Evolutionary conservation across 352 stramenopile species (phyloP), one percentile per base, ranked within the genome.

Genomic region (Phytophthora pseudosyringae): DNA sequence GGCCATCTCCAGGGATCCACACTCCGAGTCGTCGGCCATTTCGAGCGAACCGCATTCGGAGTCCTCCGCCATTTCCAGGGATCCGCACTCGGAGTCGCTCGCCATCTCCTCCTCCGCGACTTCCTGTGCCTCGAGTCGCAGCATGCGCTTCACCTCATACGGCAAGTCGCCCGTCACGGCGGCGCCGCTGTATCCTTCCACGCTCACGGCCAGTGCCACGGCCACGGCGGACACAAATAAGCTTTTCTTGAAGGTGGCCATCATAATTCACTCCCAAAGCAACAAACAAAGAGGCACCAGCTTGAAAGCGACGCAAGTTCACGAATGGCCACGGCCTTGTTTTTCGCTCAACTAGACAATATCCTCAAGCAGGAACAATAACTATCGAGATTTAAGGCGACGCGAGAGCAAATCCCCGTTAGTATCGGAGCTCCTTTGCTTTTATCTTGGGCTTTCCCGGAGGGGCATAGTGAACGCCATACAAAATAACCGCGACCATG

Each of bases 171-270:
- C 47, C 6, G 31, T 7, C 31, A 35, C 31, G 33, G 52, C 44
- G 16, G 48, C 64, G 31, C 39, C 51, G 45, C 26, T 63, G 53
- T 76, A 76, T 28, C 57, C 59, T 8, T 73, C 57, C 7, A 51
- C 67, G 25, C 35, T 69, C n/a, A 36, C 38, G 25, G 52, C 51
- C 40, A 73, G 21, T 31, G 58, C 59, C 38, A 72, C 55, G 16
- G 56, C 70, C 25, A 78, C 46, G 31, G 70, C 61, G 51, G 65
- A 62, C 45, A 64, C 18, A 33, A 75, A 52, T 25, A 78, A 40
- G 35, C 47, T 62, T 64, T 69, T 73, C 49, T 75, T 78, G 35
- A 68, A 73, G 10, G 52, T 40, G 9, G 54, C 44, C 4, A 78
- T 46, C 57, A 75, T 78, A 21, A 53, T 47, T 69, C 11, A 26